Conservation (phyloP, 257 asterid genomes). For the Oldenlandia corymbosa region DNA sequence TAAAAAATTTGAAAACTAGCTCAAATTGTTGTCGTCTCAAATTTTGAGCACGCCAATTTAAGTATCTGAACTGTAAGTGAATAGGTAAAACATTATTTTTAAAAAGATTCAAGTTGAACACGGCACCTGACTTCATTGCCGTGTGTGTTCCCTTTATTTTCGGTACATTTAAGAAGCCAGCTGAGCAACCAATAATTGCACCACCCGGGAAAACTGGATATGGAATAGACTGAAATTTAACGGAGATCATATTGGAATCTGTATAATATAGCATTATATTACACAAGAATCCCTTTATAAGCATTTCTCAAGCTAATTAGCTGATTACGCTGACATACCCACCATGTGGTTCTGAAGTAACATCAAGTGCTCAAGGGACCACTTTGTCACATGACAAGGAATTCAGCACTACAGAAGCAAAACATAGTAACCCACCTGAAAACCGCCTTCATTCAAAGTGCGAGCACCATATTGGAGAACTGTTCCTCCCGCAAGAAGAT, state of each 20-base stretch:
- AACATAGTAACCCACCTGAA: constrained; percentile 48
- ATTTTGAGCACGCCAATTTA: neutral
- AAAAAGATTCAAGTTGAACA: constrained; percentile 14
- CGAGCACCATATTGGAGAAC: constrained; percentile 96
- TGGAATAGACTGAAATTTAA: constrained; percentile 94
- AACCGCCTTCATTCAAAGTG: constrained; percentile 92
- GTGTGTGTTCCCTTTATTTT: constrained; percentile 97
- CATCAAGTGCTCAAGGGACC: neutral
- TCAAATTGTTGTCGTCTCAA: neutral
- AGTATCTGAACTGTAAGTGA: constrained; percentile 2
- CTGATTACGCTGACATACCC: neutral
- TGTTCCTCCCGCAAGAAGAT: constrained; percentile 80
- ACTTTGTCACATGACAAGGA: neutral
- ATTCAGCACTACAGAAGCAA: neutral
- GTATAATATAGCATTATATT: neutral
- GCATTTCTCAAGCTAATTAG: neutral
- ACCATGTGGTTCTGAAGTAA: neutral
- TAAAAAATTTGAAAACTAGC: constrained; percentile 2
- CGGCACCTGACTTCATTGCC: constrained; percentile 94
- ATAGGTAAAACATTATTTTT: constrained; percentile 1
- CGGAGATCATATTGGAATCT: constrained; percentile 41
- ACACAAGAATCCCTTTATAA: constrained; percentile 3
- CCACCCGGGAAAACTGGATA: constrained; percentile 99
- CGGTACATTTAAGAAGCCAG: constrained; percentile 95
- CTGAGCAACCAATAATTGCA: constrained; percentile 97